Base-by-base conservation (phyloP, 169 alveolate species). In the Theileria parva region DNA sequence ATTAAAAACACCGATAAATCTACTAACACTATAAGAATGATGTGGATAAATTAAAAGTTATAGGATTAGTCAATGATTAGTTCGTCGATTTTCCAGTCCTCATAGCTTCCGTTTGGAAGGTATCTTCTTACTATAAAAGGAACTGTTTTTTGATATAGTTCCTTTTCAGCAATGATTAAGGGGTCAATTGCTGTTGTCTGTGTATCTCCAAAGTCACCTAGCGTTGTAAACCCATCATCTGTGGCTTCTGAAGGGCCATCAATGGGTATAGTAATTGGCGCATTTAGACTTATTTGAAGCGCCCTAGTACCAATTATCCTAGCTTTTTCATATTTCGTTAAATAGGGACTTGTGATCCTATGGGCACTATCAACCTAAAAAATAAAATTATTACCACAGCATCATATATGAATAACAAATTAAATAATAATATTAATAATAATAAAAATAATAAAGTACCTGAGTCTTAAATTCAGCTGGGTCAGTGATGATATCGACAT, bases 261-360 rank as follows among this genome's bases (percentile, higher is more conserved):
- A 12, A 95, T 86, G 15, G 96, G 96, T 4, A 93, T 94, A 71
- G 97, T 93, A 53, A 97, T 94, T 5, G 99, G 99, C 28, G 99
- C 99, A 92, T 97, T 96, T 93, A 97, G 93, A 79, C 99, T 95
- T 66, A 98, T 98, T 86, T 98, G 99, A 65, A 98, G 90, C 17
- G 99, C 99, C 71, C 99, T 90, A 0, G 99, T 98, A 13, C 99
- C 99, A 53, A 98, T 95, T 60, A 98, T 93, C 85, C 99, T 95
- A 19, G 99, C 99, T 92, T 97, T 96, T 93, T 98, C 99, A 89
- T 96, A 98, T 92, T 97, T 97, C 28, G 99, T 97, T 93, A 97
- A 87, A 89, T 93, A 96, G 15, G 98, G 98, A 12, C 98, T 94
- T 11, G 99, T 96, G 39, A 92, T 94, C 75, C 97, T 79, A 55